Evolutionary conservation across 1,284 basidiomycete genomes (phyloP), one percentile per base, ranked within the genome.

Genomic region (Tremellales sp.): DNA sequence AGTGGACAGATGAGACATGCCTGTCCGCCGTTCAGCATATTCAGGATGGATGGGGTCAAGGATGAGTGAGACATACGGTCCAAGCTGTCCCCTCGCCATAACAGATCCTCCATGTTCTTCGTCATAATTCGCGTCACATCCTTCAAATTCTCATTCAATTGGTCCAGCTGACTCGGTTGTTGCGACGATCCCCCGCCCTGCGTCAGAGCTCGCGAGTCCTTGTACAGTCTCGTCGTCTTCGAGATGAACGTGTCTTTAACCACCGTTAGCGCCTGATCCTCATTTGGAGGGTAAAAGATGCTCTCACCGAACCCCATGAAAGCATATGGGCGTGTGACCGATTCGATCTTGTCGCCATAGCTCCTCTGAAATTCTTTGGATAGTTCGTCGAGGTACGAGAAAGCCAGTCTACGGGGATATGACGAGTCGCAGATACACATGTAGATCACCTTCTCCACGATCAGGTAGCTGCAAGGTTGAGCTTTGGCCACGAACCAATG

Each of bases 101-200:
- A 77, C 49, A 99, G 77, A 75, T 98, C 96, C 74, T 98, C 96
- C 94, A 99, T 99, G 72, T 98, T 98, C 78, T 98, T 99, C n/a
- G 94, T 97, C 96, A 98, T 98, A 75, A 99, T 97, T 61, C 89
- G 80, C 43, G 94, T 97, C 51, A 99, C 94, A 65, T 98, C 94
- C 68, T 94, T 90, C 46, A 99, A 77, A 61, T 98, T 94, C 67
- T 93, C 91, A 68, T 97, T 97, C 43, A 99, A 79, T 71, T 82
- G 85, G 71, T 93, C 91, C 47, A 99, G 72, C 53, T 84, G 82
- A 24, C 58, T 72, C 25, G 65, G 64, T 1, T 61, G 48, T 1
- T 58, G 23, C 2, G 59, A 36, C 12, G 57, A 51, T 37, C 61
- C 60, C 6, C 57, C 54, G 5, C 65, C 66, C 64, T 78, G 84